Evolutionary conservation across 2,329 filamentous ascomycete genomes (phyloP), one percentile per base, ranked within the genome.

Genomic region (Taxawa tesnikishii): DNA sequence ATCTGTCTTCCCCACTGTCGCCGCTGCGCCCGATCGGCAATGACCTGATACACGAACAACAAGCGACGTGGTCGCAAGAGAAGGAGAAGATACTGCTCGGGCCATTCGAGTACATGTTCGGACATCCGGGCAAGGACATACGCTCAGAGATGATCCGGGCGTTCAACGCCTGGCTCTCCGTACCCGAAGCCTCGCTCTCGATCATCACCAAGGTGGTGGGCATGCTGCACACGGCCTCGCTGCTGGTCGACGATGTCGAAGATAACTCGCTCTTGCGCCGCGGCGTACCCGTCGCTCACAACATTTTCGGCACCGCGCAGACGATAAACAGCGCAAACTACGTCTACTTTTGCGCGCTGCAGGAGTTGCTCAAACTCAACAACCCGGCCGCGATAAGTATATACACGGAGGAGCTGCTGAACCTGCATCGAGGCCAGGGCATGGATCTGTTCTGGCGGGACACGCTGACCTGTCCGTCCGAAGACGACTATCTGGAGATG

Each of bases 401-500:
- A 33, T 93, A 81, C 48, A 78, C 79, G 11, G 82, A 90, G 40
- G 84, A 92, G 60, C 67, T 93, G 18, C 59, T 87, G 40, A 85
- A 90, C 53, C 71, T 93, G 30, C 83, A 93, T 56, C 68, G 83
- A 17, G 84, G 84, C 13, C 84, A 93, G 57, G 83, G 84, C 42
- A 87, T 92, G 80, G 85, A 93, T 46, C 68, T 93, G 23, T 90
- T 82, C 62, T 93, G 85, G 84, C 71, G 83, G 36, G 83, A 90
- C 58, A 83, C 77, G 15, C 63, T 90, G 38, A 87, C 79, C 13
- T 88, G 82, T 55, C 83, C 83, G 10, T 81, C 73, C 30, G 83
- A 90, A 57, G 81, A 85, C 43, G 83, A 92, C 58, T 93, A 93
- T 58, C 70, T 92, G n/a, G 81, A 92, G 54, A 92, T 93, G 84